Base-by-base conservation (phyloP, 345 rosid species). In the Alliaria petiolata region DNA sequence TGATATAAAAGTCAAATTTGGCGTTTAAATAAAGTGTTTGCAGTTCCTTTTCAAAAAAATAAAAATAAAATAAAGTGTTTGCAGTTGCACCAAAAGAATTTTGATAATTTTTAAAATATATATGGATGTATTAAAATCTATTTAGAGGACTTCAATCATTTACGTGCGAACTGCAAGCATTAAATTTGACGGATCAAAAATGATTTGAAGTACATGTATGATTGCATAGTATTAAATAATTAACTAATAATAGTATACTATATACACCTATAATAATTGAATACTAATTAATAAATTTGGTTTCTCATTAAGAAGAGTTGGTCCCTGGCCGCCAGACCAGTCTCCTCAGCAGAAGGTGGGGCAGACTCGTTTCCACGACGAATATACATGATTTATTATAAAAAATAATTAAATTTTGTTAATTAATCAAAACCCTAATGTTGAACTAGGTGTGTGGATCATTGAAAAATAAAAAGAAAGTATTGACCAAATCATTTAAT, bases 311-410 rank as follows among this genome's bases (percentile, higher is more conserved):
- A 30, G 60, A 71, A 57, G 59, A 31, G 39, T 38, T 50, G 72
- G 72, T 58, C 72, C 53, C 54, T 58, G 19, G 72, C 78, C 54
- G 72, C 67, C 67, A 74, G 47, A 74, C 67, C 62, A 59, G 67
- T 58, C 54, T 40, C 38, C 39, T 38, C 36, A 47, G 12, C 28
- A 59, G 33, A 55, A 55, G 43, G 59, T 73, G 71, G 35, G 58
- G 67, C 72, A 58, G 52, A 67, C 65, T 72, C 40, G 77, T 72
- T 65, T 72, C 65, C 71, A 72, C 65, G 59, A 72, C 44, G 70
- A 64, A 53, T n/a, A 14, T 16, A 35, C 38, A 35, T 34, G 25
- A 8, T 26, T 36, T 70, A 30, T 13, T 9, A 39, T 19, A 17
- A 35, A 40, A 22, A 5, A 4, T 42, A 1, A 33, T 31, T 45